Base-by-base conservation (phyloP, 495 filamentous ascomycete genomes). In the Penicillium bovifimosum region DNA sequence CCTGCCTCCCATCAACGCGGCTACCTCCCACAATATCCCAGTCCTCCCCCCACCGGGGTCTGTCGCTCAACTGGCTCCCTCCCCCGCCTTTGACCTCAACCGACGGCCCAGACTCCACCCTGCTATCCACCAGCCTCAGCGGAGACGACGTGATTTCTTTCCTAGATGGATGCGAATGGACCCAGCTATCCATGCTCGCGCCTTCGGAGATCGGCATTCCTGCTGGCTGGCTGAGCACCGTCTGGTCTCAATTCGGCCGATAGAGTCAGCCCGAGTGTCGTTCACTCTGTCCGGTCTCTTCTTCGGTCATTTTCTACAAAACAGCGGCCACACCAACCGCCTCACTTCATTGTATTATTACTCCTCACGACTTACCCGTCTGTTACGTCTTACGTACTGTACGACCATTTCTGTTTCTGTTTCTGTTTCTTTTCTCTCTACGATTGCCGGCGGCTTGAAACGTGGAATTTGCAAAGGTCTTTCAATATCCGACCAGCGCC, bases 141-240 rank as follows among this genome's bases (percentile, higher is more conserved):
- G 71, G 74, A 2, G 77, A 78, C 29, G 76, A 77, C 38, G 64
- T 79, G 8, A 53, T 76, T 16, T 71, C 70, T 6, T 76, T 78
- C 58, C 56, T 77, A 14, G 74, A 73, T 40, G 77, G 75, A 9
- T 64, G 69, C 17, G 73, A 76, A n/a, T 65, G 67, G 54, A 57
- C 68, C 6, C 69, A 76, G 28, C 47, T 70, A 34, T 60, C 65
- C 5, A 46, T 59, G 11, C 59, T 63, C 28, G 47, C 62, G 17
- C 60, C 67, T 9, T 70, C 72, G 0, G 71, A 73, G 41, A 57
- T 70, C 11, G 71, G 71, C 2, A 54, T 70, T 24, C 67, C 72
- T 0, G 47, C 61, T 14, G 71, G 74, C 14, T 76, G 74, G 74
- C 53, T 76, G 7, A 75, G 65, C 49, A 56, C 67, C 1, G 58